Evolutionary conservation across 2,329 filamentous ascomycete species (phyloP).

Genomic region (Bipolaris sorokiniana): DNA sequence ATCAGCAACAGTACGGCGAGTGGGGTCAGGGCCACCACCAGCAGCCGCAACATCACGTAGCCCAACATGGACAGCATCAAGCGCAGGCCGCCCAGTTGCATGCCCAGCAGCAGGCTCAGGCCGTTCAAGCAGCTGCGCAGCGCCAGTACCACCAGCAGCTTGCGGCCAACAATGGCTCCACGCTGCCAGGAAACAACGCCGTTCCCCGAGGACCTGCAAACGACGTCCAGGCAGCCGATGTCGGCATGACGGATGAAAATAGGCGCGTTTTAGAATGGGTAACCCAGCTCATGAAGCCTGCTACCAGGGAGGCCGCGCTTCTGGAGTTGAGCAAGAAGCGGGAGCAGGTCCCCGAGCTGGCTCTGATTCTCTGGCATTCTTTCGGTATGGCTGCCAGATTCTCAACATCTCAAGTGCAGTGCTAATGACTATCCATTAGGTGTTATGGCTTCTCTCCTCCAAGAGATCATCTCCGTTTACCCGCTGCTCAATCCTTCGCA

Average conservation of each 20-base stretch:
- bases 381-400: slow-evolving; percentile 68
- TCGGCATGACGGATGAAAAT: slow-evolving; percentile 82
- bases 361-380: slow-evolving; percentile 96
- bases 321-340: slow-evolving; percentile 98
- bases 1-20: slow-evolving; percentile 65
- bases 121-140: slow-evolving; percentile 56
- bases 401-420: background rate
- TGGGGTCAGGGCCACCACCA: slow-evolving; percentile 58
- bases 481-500: slow-evolving; percentile 95
- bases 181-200: slow-evolving; percentile 44
- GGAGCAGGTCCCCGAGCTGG: slow-evolving; percentile 95
- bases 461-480: slow-evolving; percentile 99
- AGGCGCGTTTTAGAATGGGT: slow-evolving; percentile 91
- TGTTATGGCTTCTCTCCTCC: slow-evolving; percentile 96
- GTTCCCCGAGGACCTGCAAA: slow-evolving; percentile 48
- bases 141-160: slow-evolving; percentile 74
- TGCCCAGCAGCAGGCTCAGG: slow-evolving; percentile 46
- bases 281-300: slow-evolving; percentile 85
- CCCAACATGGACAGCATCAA: slow-evolving; percentile 49
- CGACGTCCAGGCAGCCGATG: slow-evolving; percentile 47
- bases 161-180: slow-evolving; percentile 67
- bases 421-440: slow-evolving; percentile 59
- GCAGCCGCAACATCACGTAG: slow-evolving; percentile 49
- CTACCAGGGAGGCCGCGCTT: slow-evolving; percentile 85
- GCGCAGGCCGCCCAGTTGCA: slow-evolving; percentile 58